Evolutionary conservation across 768 basidiomycete genomes (phyloP).

Genomic region (Tulasnella sp.): DNA sequence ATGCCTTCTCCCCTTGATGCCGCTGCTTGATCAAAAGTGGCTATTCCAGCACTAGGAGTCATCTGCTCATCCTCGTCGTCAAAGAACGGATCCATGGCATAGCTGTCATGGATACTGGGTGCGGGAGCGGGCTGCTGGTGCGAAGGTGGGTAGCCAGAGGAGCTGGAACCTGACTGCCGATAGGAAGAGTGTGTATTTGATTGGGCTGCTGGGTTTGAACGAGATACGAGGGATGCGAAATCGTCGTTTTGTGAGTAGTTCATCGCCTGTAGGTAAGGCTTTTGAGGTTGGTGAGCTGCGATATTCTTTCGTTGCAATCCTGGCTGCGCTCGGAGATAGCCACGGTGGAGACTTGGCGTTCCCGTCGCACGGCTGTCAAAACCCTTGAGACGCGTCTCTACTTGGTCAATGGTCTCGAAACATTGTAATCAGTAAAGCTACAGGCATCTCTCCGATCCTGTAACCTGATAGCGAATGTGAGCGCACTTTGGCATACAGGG

Average conservation of each 20-base stretch:
- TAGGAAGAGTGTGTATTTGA: slow-evolving; percentile 38
- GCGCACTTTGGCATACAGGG: too few species aligned
- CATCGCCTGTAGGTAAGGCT: not conserved
- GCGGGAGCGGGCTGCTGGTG: slow-evolving; percentile 33
- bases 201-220: slow-evolving; percentile 54
- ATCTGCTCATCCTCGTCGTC: slow-evolving; percentile 57
- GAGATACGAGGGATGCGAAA: slow-evolving; percentile 61
- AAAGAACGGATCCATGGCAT: slow-evolving; percentile 76
- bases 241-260: slow-evolving; percentile 28
- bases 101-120: slow-evolving; percentile 30
- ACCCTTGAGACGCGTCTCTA: too few species aligned
- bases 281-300: not conserved
- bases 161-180: slow-evolving; percentile 48
- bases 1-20: slow-evolving; percentile 2
- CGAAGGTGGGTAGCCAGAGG: slow-evolving; percentile 25
- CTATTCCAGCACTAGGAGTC: slow-evolving; percentile 8
- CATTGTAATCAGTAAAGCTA: too few species aligned
- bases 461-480: too few species aligned
- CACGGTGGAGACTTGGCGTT: too few species aligned
- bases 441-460: too few species aligned
- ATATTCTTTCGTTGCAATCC: not conserved
- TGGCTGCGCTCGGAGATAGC: not conserved
- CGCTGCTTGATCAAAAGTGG: not conserved
- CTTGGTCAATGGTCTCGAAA: too few species aligned
- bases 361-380: too few species aligned